phyloP scores from a whole-genome alignment of 208 protist species.

The Trypanosoma brucei region DNA sequence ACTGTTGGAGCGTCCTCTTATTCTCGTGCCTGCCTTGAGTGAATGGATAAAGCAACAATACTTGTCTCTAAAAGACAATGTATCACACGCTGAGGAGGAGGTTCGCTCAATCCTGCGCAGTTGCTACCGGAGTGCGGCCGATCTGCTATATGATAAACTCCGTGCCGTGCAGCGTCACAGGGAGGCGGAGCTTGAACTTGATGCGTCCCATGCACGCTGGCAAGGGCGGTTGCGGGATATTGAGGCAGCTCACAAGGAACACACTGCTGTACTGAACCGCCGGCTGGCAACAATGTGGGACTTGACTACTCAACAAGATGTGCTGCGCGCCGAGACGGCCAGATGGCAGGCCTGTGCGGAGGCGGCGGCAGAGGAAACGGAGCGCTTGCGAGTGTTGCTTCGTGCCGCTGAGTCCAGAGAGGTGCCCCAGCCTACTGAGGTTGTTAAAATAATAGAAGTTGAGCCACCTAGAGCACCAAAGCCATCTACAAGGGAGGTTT shows the following conservation, averaged over 20 bases:
- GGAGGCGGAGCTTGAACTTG: slow-evolving; percentile 5
- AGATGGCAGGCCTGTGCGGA: slow-evolving; percentile 11
- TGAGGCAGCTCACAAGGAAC: slow-evolving; percentile 3
- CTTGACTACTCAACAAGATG: slow-evolving; percentile 8
- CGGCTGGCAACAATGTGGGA: slow-evolving; percentile 17
- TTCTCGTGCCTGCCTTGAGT: background rate
- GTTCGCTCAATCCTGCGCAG: slow-evolving; percentile 5
- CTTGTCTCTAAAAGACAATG: background rate
- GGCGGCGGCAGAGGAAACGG: slow-evolving; percentile 1
- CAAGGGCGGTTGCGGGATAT: slow-evolving; percentile 5
- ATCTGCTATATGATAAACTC: slow-evolving; percentile 9
- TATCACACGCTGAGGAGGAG: background rate
- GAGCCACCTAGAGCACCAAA: slow-evolving; percentile 8
- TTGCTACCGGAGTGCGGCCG: slow-evolving; percentile 1
- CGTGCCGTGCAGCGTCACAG: slow-evolving; percentile 14
- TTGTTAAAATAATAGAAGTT: slow-evolving; percentile 6
- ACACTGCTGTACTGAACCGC: slow-evolving; percentile 13
- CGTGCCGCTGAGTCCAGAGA: background rate
- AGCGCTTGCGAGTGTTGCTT: slow-evolving; percentile 4
- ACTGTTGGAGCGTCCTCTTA: background rate
- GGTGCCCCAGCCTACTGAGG: background rate
- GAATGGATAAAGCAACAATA: slow-evolving; percentile 7
- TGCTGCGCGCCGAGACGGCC: slow-evolving; percentile 9
- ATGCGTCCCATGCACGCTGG: slow-evolving; percentile 10
- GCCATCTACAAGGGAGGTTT: background rate